These are phyloP conservation scores for Artemisia tridentata DNA, from an alignment of 129 eudicot species.

Conservation along the genomic window DNA sequence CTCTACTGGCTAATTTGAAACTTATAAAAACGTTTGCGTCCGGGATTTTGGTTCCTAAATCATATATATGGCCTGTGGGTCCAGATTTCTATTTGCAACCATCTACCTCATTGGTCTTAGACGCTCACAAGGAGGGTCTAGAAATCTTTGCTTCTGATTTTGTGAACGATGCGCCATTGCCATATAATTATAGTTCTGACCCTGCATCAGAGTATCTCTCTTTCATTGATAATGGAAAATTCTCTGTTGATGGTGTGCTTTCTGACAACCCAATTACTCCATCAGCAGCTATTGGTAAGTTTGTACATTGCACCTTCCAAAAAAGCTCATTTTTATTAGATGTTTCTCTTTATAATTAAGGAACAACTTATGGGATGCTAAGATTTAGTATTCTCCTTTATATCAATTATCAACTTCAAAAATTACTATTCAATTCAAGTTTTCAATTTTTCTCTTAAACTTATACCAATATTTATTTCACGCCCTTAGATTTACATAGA, in stretches of 20 bases:
- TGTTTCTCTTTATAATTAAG: slow-evolving; percentile 8
- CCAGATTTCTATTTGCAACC: slow-evolving; percentile 47
- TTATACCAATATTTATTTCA: too few relatives aligned
- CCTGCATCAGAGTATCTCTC: slow-evolving; percentile 73
- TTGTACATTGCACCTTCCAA: slow-evolving; percentile 8
- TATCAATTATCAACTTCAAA: too few relatives aligned
- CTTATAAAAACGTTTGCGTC: slow-evolving; percentile 80
- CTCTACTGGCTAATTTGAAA: slow-evolving; percentile 67
- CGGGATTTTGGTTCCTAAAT: slow-evolving; percentile 90
- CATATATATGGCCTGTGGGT: slow-evolving; percentile 72
- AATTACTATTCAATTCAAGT: too few relatives aligned
- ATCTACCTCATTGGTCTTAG: slow-evolving; percentile 61
- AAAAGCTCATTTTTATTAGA: neutral
- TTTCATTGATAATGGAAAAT: slow-evolving; percentile 63
- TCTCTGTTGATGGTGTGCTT: slow-evolving; percentile 91
- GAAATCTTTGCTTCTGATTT: slow-evolving; percentile 72
- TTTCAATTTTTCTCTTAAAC: too few relatives aligned
- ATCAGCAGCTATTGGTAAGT: slow-evolving; percentile 70
- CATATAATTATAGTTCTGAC: slow-evolving; percentile 78
- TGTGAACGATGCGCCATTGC: slow-evolving; percentile 57
- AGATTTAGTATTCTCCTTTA: too few relatives aligned
- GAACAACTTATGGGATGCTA: neutral
- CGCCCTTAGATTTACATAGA: too few relatives aligned
- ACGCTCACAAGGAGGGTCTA: slow-evolving; percentile 82
- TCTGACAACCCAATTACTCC: slow-evolving; percentile 91